phyloP scores from a whole-genome alignment of 2,329 filamentous ascomycete genomes.

The Tolypocladium guangdongense region DNA sequence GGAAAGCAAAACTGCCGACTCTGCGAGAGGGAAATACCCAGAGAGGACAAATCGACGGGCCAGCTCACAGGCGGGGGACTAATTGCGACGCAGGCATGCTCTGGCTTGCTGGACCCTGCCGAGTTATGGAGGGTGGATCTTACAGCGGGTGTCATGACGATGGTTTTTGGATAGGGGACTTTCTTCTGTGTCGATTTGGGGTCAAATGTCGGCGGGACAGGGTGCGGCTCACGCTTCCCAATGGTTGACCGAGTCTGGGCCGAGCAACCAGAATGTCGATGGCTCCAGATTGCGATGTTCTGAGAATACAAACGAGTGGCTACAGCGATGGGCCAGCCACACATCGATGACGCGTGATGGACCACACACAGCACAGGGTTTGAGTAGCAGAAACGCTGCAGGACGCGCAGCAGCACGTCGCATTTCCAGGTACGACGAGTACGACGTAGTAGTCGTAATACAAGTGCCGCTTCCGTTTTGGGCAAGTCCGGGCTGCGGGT shows the following conservation, averaged over 20 bases:
- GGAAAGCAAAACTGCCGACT: no score
- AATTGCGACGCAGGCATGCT: neutral
- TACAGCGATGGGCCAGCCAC: neutral
- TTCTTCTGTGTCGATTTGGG: neutral
- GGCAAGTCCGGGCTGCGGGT: constrained; percentile 14
- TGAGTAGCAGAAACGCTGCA: neutral
- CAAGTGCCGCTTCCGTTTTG: constrained; percentile 9
- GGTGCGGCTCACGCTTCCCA: neutral
- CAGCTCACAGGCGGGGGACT: neutral
- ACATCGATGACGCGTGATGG: neutral
- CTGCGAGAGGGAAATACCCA: neutral
- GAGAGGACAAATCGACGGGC: neutral
- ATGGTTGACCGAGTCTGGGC: neutral
- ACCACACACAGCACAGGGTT: neutral
- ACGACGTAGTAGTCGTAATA: neutral
- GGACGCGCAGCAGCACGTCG: neutral
- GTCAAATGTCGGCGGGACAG: neutral
- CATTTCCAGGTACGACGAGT: no score
- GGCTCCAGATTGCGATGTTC: neutral
- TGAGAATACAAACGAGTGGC: neutral
- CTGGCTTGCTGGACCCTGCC: neutral
- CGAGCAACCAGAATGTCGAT: neutral
- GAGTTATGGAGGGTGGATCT: neutral
- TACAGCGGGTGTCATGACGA: neutral
- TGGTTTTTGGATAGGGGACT: neutral